Percentiles rank a stretch among this genome's conserved stretches.
Conservation (phyloP, 2,329 filamentous ascomycete species). For the Talaromyces islandicus region DNA sequence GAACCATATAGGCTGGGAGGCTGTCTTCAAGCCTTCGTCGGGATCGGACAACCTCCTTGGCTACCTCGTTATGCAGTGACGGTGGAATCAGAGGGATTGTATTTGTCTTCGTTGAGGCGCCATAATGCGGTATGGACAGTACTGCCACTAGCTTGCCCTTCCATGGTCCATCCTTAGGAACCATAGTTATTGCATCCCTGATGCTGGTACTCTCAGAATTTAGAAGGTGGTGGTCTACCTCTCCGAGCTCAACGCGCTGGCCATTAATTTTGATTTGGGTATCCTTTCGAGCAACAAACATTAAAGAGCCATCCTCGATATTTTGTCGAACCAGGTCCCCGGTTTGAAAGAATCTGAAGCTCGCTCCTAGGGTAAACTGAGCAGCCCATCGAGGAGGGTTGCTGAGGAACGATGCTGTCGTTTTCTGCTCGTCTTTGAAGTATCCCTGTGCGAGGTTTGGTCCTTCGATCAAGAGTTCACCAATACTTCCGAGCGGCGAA, state of each 20-base stretch:
- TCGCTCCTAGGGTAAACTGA: background rate
- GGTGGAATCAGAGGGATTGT: background rate
- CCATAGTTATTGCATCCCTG: background rate
- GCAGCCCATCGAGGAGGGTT: background rate
- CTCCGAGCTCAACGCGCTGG: conserved; percentile 4
- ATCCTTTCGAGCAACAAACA: background rate
- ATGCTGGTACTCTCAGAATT: background rate
- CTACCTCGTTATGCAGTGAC: background rate
- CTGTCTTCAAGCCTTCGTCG: background rate
- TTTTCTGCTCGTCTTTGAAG: conserved; percentile 34
- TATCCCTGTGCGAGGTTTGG: conserved; percentile 39
- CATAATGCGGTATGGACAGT: background rate
- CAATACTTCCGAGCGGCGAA: conserved; percentile 37
- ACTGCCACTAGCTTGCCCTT: background rate
- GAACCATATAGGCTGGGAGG: background rate
- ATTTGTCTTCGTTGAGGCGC: background rate
- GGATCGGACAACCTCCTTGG: background rate
- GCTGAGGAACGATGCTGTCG: conserved; percentile 28
- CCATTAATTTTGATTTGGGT: conserved; percentile 7
- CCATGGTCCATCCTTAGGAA: background rate
- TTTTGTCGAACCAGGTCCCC: conserved; percentile 5
- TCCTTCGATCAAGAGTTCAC: conserved; percentile 37
- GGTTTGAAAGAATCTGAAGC: background rate
- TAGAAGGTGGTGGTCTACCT: conserved; percentile 1
- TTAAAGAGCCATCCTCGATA: conserved; percentile 1